Base-by-base conservation (phyloP, 495 filamentous ascomycete genomes). In the Xylaria curta region DNA sequence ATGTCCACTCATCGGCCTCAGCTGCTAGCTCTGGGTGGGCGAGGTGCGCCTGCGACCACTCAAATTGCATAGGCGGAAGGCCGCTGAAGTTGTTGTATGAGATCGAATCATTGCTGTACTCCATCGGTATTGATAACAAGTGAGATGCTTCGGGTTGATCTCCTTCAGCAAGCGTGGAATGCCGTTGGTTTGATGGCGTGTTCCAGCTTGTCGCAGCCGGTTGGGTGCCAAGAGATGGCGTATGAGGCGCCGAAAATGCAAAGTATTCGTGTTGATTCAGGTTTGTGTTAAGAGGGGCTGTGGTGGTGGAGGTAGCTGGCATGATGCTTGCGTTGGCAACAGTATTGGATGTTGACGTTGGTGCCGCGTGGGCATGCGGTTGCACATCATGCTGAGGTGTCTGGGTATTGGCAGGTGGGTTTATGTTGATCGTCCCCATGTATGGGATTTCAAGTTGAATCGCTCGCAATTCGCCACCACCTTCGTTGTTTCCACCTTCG, bases 391-490 rank as follows among this genome's bases (percentile, higher is more conserved):
- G 54, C n/a, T 38, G 66, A 68, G 40, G 63, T 51, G 28, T 47
- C 17, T 60, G 65, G 62, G 68, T 67, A 64, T 72, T 62, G 21
- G 70, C 70, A 13, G 62, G 44, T 21, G 81, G 78, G 53, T 82
- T 79, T 60, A 89, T 84, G 42, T 79, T 82, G 60, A 86, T 79
- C 2, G 82, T 84, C 28, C 83, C 85, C 7, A 85, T 77, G 46
- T 84, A 84, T 19, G 84, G 84, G 53, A 86, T 83, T 31, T 83
- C 81, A 10, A 86, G 78, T 21, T 81, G 78, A 54, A 86, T 66
- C 31, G 47, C 51, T 10, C 33, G 2, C 21, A 26, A 21, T 24
- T 71, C 66, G 15, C 66, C 71, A 15, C 24, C 21, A 10, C 46
- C 17, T 17, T 62, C 49, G 17, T 66, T 72, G 13, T 69, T 66